Evolutionary conservation across 352 stramenopile species (phyloP), one percentile per base, ranked within the genome.

Genomic region (Pythium aristosporum): DNA sequence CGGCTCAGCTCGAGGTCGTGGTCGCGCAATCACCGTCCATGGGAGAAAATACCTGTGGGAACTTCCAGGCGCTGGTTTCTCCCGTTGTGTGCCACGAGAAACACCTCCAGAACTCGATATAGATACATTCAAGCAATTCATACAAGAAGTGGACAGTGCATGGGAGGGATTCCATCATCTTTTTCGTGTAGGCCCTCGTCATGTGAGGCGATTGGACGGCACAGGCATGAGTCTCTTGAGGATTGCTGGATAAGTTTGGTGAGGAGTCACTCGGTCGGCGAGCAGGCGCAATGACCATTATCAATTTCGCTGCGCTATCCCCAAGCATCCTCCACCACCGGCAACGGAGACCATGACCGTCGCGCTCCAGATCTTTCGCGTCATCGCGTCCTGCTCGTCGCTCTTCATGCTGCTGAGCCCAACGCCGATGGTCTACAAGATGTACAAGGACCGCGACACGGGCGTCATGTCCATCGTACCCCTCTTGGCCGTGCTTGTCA

Each of bases 401-500:
- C 54, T 68, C 1, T 57, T 72, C 36, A 87, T 84, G 74, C 73
- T 82, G 56, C 50, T 79, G 21, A 87, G 77, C 32, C 77, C 75
- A 13, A 71, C 70, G 21, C 67, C 74, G 28, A 61, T 77, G 4
- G 71, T 87, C 37, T 71, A 72, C 30, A 69, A 67, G 0, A 72
- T 81, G 53, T 51, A 72, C 63, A 72, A 81, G 51, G 66, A 73
- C 28, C 65, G 69, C 39, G 57, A 79, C 36, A 67, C 72, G 11
- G 77, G 75, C 8, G 67, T 71, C 63, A 77, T 74, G 46, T 87
- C 78, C 18, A 75, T 87, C 34, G 71, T 87, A n/a, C 76, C 77
- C 18, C 69, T 87, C 13, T 67, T 79, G 44, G 62, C 74, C 28
- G 62, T 82, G 23, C 71, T 87, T 11, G 63, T 69, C 4, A 87